phyloP scores from a whole-genome alignment of 768 basidiomycete species.

The Leccinum variicolor region DNA sequence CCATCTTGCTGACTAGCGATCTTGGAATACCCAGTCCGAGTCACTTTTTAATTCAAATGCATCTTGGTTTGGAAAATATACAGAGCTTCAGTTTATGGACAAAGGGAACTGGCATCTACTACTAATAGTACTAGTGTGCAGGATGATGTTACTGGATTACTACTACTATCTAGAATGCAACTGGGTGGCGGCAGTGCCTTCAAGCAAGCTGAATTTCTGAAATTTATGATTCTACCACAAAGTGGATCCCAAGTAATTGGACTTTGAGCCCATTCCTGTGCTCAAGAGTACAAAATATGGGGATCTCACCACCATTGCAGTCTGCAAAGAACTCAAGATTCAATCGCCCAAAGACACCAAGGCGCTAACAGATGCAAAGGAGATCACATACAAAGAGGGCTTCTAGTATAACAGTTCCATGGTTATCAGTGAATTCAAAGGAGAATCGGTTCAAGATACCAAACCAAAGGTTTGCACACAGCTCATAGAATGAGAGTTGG shows the following conservation, averaged over 20 bases:
- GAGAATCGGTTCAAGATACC: conserved; percentile 83
- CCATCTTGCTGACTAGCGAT: too few species aligned
- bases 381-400: conserved; percentile 96
- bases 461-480: conserved; percentile 83
- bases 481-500: conserved; percentile 75
- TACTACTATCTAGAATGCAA: too few species aligned
- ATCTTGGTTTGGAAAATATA: too few species aligned
- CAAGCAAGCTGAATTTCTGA: too few species aligned
- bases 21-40: too few species aligned
- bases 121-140: too few species aligned
- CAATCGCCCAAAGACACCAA: conserved; percentile 83
- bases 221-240: conserved; percentile 61
- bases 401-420: conserved; percentile 89
- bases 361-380: conserved; percentile 94
- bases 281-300: conserved; percentile 88
- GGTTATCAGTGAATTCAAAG: conserved; percentile 89
- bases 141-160: too few species aligned
- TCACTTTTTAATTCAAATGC: too few species aligned
- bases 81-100: too few species aligned
- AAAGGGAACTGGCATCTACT: too few species aligned
- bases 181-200: too few species aligned
- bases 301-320: conserved; percentile 75
- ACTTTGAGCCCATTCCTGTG: conserved; percentile 83
- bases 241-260: conserved; percentile 85
- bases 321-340: neutral